These are phyloP conservation scores for Euphorbia peplus DNA, from an alignment of 345 rosid genomes.

Conservation along the genomic window DNA sequence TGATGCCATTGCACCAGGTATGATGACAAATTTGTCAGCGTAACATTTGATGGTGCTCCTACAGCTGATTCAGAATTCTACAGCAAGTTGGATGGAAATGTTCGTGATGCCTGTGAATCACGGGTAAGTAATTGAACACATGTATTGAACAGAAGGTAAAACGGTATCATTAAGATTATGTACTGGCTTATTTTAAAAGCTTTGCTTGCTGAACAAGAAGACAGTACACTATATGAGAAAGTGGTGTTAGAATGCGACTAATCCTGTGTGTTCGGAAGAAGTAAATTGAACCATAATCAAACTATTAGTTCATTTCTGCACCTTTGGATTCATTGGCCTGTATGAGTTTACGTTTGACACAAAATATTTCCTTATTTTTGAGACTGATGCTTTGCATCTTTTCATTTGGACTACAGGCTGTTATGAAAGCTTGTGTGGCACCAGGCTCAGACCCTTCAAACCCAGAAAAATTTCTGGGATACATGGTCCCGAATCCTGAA, in stretches of 20 bases:
- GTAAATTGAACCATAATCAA: not conserved
- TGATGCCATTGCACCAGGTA: conserved; percentile 48
- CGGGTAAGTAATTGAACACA: conserved; percentile 45
- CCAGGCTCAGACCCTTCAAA: conserved; percentile 62
- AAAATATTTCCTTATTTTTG: not conserved
- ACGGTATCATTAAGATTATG: not conserved
- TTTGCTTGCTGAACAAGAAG: not conserved
- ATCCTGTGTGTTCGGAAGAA: not conserved
- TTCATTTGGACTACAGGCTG: conserved; percentile 49
- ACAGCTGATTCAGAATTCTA: conserved; percentile 79
- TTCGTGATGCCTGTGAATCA: conserved; percentile 81
- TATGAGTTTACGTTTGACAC: not conserved
- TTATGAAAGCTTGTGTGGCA: conserved; percentile 84
- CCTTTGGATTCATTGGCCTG: not conserved
- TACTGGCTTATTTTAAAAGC: not conserved
- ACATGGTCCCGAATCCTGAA: conserved; percentile 76
- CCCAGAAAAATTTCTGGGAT: conserved; percentile 83
- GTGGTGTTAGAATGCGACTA: not conserved
- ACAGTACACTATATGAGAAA: not conserved
- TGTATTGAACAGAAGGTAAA: not conserved
- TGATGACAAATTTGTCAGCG: conserved; percentile 70
- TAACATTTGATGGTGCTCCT: conserved; percentile 80
- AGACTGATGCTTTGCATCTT: not conserved
- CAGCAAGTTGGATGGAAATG: conserved; percentile 59
- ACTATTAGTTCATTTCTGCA: not conserved